These are phyloP conservation scores for Aspergillus puulaauensis DNA, from an alignment of 2,329 filamentous ascomycete genomes.

Conservation along the genomic window DNA sequence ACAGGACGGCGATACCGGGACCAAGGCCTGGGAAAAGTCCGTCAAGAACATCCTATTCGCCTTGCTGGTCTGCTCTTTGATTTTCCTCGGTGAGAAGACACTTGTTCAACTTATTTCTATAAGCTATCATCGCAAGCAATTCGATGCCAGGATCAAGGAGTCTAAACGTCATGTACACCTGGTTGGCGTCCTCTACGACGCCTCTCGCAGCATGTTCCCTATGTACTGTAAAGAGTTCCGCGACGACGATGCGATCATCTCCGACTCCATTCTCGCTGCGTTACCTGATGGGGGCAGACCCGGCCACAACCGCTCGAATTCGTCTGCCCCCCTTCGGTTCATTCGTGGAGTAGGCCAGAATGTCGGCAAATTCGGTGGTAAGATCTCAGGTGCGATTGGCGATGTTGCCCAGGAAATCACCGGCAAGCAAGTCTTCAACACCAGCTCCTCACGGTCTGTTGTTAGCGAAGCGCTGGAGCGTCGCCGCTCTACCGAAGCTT, in stretches of 20 bases:
- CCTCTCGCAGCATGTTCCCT: conserved; percentile 83
- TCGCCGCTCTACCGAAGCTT: conserved; percentile 78
- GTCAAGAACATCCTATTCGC: conserved; percentile 62
- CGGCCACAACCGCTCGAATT: conserved; percentile 56
- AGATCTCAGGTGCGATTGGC: conserved; percentile 88
- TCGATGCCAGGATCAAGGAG: conserved; percentile 72
- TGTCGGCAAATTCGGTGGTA: conserved; percentile 82
- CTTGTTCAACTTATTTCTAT: conserved; percentile 66
- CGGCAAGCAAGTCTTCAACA: conserved; percentile 92
- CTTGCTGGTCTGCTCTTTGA: conserved; percentile 55
- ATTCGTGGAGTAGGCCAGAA: conserved; percentile 71
- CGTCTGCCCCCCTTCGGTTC: conserved; percentile 73
- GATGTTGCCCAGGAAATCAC: conserved; percentile 94
- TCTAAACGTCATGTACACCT: conserved; percentile 85
- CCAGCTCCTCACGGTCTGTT: conserved; percentile 83
- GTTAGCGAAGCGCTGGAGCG: conserved; percentile 88
- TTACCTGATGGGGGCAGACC: conserved; percentile 39
- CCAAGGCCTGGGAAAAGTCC: conserved; percentile 52
- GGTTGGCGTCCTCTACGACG: conserved; percentile 83
- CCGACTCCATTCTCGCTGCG: conserved; percentile 72
- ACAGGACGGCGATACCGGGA: conserved; percentile 27
- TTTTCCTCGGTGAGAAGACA: conserved; percentile 59
- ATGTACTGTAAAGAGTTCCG: conserved; percentile 88
- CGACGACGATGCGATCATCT: conserved; percentile 90
- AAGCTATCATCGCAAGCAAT: conserved; percentile 68